Evolutionary conservation across 148 eudicot genomes (phyloP), one percentile per base, ranked within the genome.

Genomic region (Salicornia ramosissima): DNA sequence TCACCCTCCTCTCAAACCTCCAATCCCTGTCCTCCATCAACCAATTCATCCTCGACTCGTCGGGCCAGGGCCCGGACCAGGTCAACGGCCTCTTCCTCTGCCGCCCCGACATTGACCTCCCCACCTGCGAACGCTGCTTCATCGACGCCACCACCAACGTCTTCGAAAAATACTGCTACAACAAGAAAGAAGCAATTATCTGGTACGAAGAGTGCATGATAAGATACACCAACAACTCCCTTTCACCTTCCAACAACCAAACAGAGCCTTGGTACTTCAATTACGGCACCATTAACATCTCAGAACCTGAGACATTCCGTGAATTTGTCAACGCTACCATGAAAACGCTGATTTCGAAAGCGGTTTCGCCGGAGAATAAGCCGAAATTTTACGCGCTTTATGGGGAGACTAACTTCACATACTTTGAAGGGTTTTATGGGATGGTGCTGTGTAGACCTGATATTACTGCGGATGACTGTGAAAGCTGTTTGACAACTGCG

Each of bases 51-150:
- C 21, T 14, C 33, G 1, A 33, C 46, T 76, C 79, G 0, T 21
- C 31, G 0, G 75, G 79, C 9, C 11, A 13, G 1, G 71, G 75
- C 0, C 11, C 11, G 0, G 28, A 71, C 51, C 71, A 3, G 0
- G 75, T 77, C 24, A 77, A 77, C 15, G 80, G 75, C 14, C 59
- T 65, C 66, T 76, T 43, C 52, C 66, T 46, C 28, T 76, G 75
- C 21, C 79, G 79, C 0, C 75, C 75, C 0, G 80, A 71, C 68
- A 53, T 77, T 53, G 13, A 58, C 24, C 56, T 70, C n/a, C 34
- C 60, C 12, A 47, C 67, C 10, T 77, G 80, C 63, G 26, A 57
- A 2, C n/a, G 31, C 0, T 76, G 79, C 3, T 43, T 76, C 24
- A 19, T 4, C 19, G 14, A 25, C 0, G 28, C n/a, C n/a, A n/a